Evolutionary conservation across 179 eudicot species (phyloP), one percentile per base, ranked within the genome.

Genomic region (Camellia oleifera): DNA sequence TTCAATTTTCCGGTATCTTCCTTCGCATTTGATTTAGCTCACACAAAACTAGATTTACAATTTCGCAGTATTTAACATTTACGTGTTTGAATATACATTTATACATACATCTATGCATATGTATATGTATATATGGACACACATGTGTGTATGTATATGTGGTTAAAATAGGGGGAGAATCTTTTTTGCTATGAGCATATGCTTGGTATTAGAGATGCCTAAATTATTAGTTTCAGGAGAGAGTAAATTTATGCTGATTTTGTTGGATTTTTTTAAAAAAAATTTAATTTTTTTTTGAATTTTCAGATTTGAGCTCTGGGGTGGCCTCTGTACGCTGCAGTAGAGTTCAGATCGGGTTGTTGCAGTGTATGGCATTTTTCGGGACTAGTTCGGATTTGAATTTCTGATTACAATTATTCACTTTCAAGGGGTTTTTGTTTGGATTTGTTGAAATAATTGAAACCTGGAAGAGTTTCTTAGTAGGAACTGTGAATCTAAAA

Each of bases 291-390:
- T 46, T 20, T 20, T 3, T 74, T 74, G 17, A 58, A 40, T 58
- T 58, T 73, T 61, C 77, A 74, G 77, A 74, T 74, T 58, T 42
- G 77, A 42, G 48, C 77, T 57, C 77, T 58, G 12, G 7, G 14
- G 13, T 17, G 26, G 26, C 26, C 67, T 60, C 26, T 3, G 4
- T 42, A 4, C 15, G 9, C 32, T 58, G 40, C 11, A 26, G 44
- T 23, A 26, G 42, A 65, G 69, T 65, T 65, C 13, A 15, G 69
- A 65, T 65, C 69, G 40, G 44, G 68, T 18, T 64, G 32, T 4
- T 23, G 67, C 13, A 54, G 46, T 32, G 76, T 53, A 18, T 46
- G 71, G 48, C 23, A 12, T 15, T 76, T 60, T 42, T 23, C 50
- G 23, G 70, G 45, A 7, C 20, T 23, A 65, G 7, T 48, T 48